Conservation (phyloP, 2,329 filamentous ascomycete genomes). For the Microdochium trichocladiopsis region DNA sequence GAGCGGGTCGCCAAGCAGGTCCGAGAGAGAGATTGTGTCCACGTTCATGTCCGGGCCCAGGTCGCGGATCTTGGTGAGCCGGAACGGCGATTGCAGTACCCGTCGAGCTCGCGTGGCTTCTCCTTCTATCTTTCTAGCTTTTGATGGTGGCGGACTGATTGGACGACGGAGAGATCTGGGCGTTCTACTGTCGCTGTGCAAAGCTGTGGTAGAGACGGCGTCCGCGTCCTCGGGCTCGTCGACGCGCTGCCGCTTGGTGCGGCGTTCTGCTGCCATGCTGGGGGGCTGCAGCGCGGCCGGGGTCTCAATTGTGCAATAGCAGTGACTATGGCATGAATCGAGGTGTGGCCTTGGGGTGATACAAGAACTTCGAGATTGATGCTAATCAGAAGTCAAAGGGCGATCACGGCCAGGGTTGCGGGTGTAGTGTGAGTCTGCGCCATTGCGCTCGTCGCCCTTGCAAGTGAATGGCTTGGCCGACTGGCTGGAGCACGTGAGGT, state of each 20-base stretch:
- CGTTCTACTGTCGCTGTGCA: not conserved
- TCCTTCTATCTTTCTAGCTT: conserved; percentile 10
- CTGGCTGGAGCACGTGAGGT: too few species aligned
- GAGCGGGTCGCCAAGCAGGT: conserved; percentile 67
- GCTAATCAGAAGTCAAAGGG: too few species aligned
- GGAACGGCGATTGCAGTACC: conserved; percentile 55
- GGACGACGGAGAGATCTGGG: conserved; percentile 11
- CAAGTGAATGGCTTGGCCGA: too few species aligned
- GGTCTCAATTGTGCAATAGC: too few species aligned
- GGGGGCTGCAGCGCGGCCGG: too few species aligned
- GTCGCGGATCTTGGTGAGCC: conserved; percentile 63
- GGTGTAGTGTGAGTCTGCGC: too few species aligned
- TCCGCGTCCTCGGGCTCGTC: not conserved
- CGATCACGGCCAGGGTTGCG: too few species aligned
- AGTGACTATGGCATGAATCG: too few species aligned
- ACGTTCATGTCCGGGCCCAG: conserved; percentile 52
- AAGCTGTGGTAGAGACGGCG: not conserved
- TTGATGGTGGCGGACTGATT: conserved; percentile 39
- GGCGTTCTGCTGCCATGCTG: not conserved
- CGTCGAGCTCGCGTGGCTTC: not conserved
- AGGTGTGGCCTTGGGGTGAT: too few species aligned
- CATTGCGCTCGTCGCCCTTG: too few species aligned
- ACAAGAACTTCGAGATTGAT: too few species aligned
- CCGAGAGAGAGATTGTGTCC: conserved; percentile 57
- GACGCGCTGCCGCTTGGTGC: not conserved